A percentile compares a stretch with the other conserved stretches of the same genome.
phyloP scores from a whole-genome alignment of 345 rosid genomes.

The Streptanthus diversifolius region DNA sequence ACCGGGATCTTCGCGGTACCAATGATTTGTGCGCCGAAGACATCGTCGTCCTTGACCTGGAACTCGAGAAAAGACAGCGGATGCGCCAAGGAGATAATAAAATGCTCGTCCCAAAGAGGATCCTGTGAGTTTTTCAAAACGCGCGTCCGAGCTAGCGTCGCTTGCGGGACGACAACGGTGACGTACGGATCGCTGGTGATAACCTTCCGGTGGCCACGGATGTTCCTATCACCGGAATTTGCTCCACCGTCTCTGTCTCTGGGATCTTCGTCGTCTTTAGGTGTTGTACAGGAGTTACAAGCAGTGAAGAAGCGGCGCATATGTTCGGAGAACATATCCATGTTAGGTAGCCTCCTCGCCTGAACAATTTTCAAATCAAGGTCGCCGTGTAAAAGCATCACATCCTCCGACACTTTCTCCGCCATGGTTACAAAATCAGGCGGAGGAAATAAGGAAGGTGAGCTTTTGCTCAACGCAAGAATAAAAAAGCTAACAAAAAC shows the following conservation, averaged over 20 bases:
- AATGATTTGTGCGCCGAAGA: constrained; percentile 71
- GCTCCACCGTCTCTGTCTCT: constrained; percentile 5
- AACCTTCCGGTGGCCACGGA: constrained; percentile 40
- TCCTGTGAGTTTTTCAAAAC: constrained; percentile 62
- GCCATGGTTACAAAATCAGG: constrained; percentile 26
- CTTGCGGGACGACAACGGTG: constrained; percentile 79
- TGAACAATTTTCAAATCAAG: constrained; percentile 56
- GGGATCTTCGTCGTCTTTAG: background rate
- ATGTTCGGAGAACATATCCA: constrained; percentile 52
- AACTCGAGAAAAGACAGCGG: constrained; percentile 61
- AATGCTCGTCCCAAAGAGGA: constrained; percentile 74
- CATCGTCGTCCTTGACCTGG: constrained; percentile 76
- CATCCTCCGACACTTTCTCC: constrained; percentile 30
- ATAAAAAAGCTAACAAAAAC: constrained; percentile 26
- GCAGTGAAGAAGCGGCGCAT: constrained; percentile 47
- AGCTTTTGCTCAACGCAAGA: background rate
- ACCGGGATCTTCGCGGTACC: constrained; percentile 60
- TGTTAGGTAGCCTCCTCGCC: constrained; percentile 66
- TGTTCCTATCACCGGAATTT: background rate
- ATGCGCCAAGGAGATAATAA: constrained; percentile 66
- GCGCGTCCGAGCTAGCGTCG: constrained; percentile 78
- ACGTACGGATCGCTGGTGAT: constrained; percentile 86
- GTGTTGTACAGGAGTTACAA: constrained; percentile 38
- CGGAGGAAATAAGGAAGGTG: background rate
- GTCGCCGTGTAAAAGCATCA: constrained; percentile 66